phyloP scores from a whole-genome alignment of 768 basidiomycete species.

The Trichaptum fuscoviolaceum region DNA sequence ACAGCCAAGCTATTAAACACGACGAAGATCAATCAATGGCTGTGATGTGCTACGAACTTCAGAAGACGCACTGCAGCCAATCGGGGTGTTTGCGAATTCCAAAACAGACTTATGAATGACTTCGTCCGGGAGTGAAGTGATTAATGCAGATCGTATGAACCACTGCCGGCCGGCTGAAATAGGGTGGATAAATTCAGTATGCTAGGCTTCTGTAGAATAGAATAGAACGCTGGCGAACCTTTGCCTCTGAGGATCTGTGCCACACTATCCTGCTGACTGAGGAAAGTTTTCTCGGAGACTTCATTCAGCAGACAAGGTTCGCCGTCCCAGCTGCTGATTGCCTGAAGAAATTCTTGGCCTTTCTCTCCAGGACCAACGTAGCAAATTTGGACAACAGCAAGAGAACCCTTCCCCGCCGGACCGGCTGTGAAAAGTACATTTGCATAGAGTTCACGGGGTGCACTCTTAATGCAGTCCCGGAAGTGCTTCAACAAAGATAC shows the following conservation, averaged over 20 bases:
- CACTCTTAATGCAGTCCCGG: slow-evolving; percentile 87
- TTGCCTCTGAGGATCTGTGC: slow-evolving; percentile 85
- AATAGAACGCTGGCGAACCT: slow-evolving; percentile 37
- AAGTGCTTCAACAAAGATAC: slow-evolving; percentile 88
- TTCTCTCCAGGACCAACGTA: slow-evolving; percentile 73
- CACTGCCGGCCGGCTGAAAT: slow-evolving; percentile 71
- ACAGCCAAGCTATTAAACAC: slow-evolving; percentile 69
- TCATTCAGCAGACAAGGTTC: slow-evolving; percentile 84
- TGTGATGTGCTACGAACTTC: slow-evolving; percentile 1
- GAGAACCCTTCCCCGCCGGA: slow-evolving; percentile 74
- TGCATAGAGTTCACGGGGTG: slow-evolving; percentile 82
- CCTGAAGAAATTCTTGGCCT: slow-evolving; percentile 71
- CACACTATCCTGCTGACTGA: slow-evolving; percentile 87
- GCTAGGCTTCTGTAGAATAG: not conserved
- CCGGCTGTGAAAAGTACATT: slow-evolving; percentile 90
- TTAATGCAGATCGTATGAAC: slow-evolving; percentile 85
- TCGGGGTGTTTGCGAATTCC: slow-evolving; percentile 76
- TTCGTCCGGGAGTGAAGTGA: slow-evolving; percentile 81
- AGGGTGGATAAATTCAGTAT: not conserved
- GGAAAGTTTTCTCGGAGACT: slow-evolving; percentile 84
- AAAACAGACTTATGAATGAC: slow-evolving; percentile 78
- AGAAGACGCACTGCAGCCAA: slow-evolving; percentile 77
- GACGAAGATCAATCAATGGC: slow-evolving; percentile 2
- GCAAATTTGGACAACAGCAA: slow-evolving; percentile 90
- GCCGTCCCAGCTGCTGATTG: slow-evolving; percentile 87